These are phyloP conservation scores for Trichophyton rubrum DNA, from an alignment of 2,329 filamentous ascomycete genomes.

Conservation along the genomic window DNA sequence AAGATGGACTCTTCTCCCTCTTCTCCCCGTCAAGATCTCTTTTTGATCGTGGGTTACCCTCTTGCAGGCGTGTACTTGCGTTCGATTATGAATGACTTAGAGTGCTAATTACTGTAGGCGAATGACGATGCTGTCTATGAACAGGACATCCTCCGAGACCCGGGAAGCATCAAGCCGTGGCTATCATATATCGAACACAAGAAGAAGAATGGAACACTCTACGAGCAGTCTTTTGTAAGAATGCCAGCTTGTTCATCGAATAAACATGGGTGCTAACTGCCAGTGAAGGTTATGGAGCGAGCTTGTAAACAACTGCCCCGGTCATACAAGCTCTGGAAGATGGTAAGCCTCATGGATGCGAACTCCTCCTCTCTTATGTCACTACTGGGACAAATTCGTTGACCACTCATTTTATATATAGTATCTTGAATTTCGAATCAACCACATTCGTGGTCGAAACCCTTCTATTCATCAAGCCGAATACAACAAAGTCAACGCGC, in stretches of 20 bases:
- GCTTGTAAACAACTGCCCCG: conserved; percentile 80
- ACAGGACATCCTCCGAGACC: conserved; percentile 81
- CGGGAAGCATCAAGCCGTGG: conserved; percentile 83
- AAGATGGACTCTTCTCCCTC: conserved; percentile 27
- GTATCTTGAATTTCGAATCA: conserved; percentile 76
- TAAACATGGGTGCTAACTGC: not conserved
- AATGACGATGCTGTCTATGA: conserved; percentile 93
- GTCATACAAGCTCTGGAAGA: conserved; percentile 97
- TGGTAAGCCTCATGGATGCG: conserved; percentile 42
- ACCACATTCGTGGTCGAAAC: conserved; percentile 71
- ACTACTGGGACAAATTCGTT: not conserved
- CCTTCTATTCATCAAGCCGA: conserved; percentile 66
- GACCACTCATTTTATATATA: conserved; percentile 23
- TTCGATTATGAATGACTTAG: conserved; percentile 18
- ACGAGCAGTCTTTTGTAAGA: conserved; percentile 68
- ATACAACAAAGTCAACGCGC: conserved; percentile 83
- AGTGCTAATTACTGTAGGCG: conserved; percentile 41
- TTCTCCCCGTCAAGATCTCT: conserved; percentile 30
- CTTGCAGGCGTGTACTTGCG: not conserved
- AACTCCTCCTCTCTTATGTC: not conserved
- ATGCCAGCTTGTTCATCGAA: not conserved
- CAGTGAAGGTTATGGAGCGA: conserved; percentile 59
- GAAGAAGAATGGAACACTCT: conserved; percentile 65
- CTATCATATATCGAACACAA: conserved; percentile 89
- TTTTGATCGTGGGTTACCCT: conserved; percentile 31